Percentiles rank a stretch among this genome's conserved stretches.
These are phyloP conservation scores for Prunus campanulata DNA, from an alignment of 306 rosid species.

Conservation along the genomic window DNA sequence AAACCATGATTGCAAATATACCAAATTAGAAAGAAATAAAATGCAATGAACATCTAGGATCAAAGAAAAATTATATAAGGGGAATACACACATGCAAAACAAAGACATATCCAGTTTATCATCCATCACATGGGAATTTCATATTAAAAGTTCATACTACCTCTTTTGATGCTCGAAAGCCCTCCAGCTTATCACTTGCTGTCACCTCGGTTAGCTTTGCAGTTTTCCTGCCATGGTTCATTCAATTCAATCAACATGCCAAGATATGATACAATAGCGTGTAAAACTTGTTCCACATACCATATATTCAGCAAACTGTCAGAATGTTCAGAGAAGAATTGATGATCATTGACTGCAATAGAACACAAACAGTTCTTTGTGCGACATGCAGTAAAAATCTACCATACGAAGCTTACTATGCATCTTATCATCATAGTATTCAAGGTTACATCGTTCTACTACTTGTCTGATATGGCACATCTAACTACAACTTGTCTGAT, in stretches of 20 bases:
- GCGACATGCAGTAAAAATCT: background rate
- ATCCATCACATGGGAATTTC: background rate
- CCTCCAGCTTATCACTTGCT: conserved; percentile 87
- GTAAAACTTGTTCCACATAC: background rate
- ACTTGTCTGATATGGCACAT: background rate
- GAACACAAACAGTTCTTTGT: background rate
- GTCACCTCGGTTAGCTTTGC: conserved; percentile 84
- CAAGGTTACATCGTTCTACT: background rate
- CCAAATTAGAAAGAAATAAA: background rate
- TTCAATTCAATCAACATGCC: background rate
- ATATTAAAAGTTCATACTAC: conserved; percentile 35
- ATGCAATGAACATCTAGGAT: background rate
- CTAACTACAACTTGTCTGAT: background rate
- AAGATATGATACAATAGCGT: background rate
- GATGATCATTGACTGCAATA: background rate
- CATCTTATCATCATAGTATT: background rate
- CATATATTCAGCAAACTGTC: background rate
- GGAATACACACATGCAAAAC: background rate
- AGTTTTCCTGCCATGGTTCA: conserved; percentile 51
- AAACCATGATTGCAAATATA: background rate
- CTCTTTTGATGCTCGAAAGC: conserved; percentile 94
- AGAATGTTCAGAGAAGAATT: background rate
- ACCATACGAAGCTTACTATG: background rate
- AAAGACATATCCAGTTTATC: background rate
- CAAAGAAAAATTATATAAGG: background rate